Conservation (phyloP, 495 filamentous ascomycete genomes). For the Neurospora cerealis region DNA sequence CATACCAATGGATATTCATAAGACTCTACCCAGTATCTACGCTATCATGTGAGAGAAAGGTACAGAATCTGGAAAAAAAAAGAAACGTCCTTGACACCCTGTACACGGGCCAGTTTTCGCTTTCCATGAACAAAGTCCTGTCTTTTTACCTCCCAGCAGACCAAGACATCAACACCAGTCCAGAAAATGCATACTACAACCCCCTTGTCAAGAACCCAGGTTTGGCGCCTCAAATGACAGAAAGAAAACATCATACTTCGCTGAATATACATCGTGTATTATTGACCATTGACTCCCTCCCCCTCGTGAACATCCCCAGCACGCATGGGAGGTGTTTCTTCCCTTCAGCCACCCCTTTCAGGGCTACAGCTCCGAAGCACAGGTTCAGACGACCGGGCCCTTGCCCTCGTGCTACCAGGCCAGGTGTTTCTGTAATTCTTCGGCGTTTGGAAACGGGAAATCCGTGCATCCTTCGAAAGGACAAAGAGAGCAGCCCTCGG, state of each 20-base stretch:
- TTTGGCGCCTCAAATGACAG: background rate
- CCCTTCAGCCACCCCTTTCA: too few relatives aligned
- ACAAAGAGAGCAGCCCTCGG: too few relatives aligned
- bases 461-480: too few relatives aligned
- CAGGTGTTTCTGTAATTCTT: too few relatives aligned
- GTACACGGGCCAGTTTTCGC: background rate
- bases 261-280: background rate
- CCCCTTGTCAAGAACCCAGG: background rate
- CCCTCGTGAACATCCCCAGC: background rate
- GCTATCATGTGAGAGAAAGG: background rate
- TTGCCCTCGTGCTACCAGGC: background rate
- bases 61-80: background rate
- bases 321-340: background rate
- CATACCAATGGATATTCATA: background rate
- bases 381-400: background rate
- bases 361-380: too few relatives aligned
- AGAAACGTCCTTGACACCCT: background rate
- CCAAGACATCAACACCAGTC: background rate
- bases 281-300: background rate
- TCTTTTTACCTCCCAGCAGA: background rate
- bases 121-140: background rate
- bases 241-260: background rate
- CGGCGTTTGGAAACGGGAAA: too few relatives aligned
- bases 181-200: background rate
- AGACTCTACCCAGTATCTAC: background rate